A percentile compares a stretch with the other conserved stretches of the same genome.
Conservation (phyloP, 2,329 filamentous ascomycete genomes). For the Aspergillus quadricinctus region DNA sequence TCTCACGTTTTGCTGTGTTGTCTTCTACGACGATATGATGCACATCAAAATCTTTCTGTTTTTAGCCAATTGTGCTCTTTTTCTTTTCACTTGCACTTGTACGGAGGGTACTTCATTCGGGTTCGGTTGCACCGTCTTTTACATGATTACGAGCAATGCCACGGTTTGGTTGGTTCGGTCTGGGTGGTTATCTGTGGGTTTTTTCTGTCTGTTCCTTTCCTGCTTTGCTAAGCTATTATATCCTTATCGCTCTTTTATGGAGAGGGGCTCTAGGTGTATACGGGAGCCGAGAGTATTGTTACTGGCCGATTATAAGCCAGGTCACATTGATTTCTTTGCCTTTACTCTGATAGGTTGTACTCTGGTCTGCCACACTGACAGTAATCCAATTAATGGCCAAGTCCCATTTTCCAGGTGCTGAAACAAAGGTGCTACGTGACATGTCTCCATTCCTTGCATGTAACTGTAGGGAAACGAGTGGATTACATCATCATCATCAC, state of each 20-base stretch:
- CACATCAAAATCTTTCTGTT: constrained; percentile 12
- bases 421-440: not conserved
- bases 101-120: not conserved
- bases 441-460: not conserved
- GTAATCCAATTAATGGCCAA: not conserved
- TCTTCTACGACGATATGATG: constrained; percentile 18
- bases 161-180: constrained; percentile 19
- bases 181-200: constrained; percentile 20
- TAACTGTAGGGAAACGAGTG: not conserved
- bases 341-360: not conserved
- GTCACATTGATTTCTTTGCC: not conserved
- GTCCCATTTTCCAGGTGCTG: not conserved
- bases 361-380: not conserved
- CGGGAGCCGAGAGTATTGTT: not conserved
- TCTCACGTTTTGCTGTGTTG: constrained; percentile 12
- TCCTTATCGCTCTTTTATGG: constrained; percentile 7
- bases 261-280: constrained; percentile 6
- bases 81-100: constrained; percentile 11
- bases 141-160: constrained; percentile 25
- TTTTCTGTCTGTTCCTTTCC: constrained; percentile 9
- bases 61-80: not conserved
- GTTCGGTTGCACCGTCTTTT: constrained; percentile 7
- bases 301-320: not conserved
- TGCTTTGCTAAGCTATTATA: constrained; percentile 3
- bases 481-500: not conserved